Percentiles rank a stretch among this genome's conserved stretches.
Evolutionary conservation across 2,329 filamentous ascomycete species (phyloP).

Genomic region (Dryadomyces quercivorus): DNA sequence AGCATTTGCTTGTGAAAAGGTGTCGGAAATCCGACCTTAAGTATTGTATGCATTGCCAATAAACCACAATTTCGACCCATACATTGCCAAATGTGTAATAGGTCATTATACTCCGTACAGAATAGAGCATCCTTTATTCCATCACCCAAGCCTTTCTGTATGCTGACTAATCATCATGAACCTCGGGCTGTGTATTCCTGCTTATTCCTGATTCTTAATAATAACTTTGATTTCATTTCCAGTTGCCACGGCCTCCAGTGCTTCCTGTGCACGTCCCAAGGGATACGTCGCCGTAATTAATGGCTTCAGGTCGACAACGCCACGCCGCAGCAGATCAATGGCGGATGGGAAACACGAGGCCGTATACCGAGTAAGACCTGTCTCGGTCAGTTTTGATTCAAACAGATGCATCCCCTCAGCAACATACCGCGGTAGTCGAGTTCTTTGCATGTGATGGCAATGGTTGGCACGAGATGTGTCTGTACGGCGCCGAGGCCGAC

Average conservation of each 20-base stretch:
- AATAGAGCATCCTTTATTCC: no score
- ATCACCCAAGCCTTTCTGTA: no score
- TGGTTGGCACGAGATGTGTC: conserved; percentile 74
- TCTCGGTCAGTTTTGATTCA: neutral
- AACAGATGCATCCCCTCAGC: neutral
- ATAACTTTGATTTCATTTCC: conserved; percentile 64
- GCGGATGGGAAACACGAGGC: conserved; percentile 78
- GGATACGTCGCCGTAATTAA: conserved; percentile 67
- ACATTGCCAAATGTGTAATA: no score
- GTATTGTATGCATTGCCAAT: no score
- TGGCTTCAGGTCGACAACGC: conserved; percentile 68
- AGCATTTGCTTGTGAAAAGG: no score
- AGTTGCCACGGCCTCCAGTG: conserved; percentile 73
- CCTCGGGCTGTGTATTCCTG: neutral
- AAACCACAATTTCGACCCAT: no score
- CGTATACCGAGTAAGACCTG: conserved; percentile 60
- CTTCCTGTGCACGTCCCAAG: conserved; percentile 73
- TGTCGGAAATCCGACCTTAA: no score
- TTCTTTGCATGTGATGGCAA: conserved; percentile 81
- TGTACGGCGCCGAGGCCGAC: conserved; percentile 81
- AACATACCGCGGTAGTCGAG: conserved; percentile 64
- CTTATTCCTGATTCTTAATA: conserved; percentile 24
- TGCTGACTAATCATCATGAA: neutral
- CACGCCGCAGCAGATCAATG: conserved; percentile 59
- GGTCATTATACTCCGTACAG: no score